A percentile compares a stretch with the other conserved stretches of the same genome.
Evolutionary conservation across 495 filamentous ascomycete genomes (phyloP).

Genomic region (Melanomma pulvis-pyrius): DNA sequence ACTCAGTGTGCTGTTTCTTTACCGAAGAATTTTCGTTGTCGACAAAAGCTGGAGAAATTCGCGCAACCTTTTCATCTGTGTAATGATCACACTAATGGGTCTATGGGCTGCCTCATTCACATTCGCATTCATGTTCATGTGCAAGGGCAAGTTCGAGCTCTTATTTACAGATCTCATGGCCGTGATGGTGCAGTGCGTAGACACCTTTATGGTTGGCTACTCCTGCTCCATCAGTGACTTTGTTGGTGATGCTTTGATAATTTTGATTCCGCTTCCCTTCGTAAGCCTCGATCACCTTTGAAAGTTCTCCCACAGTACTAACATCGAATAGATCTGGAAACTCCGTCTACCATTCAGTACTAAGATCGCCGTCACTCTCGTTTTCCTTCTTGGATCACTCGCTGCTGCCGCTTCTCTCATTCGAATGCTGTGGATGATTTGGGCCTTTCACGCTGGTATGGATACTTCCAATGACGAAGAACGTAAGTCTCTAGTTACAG

Average conservation of each 20-base stretch:
- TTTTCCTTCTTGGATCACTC: constrained; percentile 8
- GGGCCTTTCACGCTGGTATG: not conserved
- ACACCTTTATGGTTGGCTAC: not conserved
- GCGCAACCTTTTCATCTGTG: not conserved
- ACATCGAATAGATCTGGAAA: not conserved
- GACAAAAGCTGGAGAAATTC: not conserved
- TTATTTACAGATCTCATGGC: not conserved
- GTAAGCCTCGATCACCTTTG: not conserved
- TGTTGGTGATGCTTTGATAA: not conserved
- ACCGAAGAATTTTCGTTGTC: constrained; percentile 7
- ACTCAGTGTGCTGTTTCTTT: constrained; percentile 4
- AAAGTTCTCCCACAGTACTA: not conserved
- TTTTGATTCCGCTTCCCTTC: constrained; percentile 15
- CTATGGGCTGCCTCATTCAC: not conserved
- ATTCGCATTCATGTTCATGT: constrained; percentile 13
- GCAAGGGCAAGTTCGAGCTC: not conserved
- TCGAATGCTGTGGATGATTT: constrained; percentile 3
- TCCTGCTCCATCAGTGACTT: constrained; percentile 7
- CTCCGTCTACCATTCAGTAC: not conserved
- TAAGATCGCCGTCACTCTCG: not conserved
- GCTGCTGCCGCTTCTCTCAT: constrained; percentile 6
- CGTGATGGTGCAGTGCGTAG: not conserved
- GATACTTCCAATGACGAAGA: constrained; percentile 1
- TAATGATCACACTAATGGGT: not conserved
- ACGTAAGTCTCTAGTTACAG: not conserved